Evolutionary conservation across 2,329 filamentous ascomycete species (phyloP).

Genomic region (Pseudogymnoascus verrucosus): DNA sequence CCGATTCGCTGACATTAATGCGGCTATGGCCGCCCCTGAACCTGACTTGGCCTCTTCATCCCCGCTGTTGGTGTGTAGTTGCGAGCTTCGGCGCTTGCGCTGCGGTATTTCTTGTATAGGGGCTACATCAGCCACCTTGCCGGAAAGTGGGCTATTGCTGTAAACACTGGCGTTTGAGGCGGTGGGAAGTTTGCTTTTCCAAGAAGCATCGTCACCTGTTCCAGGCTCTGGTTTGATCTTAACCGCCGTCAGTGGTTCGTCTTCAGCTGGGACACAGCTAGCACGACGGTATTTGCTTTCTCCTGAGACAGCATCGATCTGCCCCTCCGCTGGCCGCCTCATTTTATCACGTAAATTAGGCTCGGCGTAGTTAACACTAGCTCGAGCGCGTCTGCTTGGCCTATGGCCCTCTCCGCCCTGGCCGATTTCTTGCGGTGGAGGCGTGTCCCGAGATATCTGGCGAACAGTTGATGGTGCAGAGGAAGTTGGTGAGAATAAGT

Average conservation of each 20-base stretch:
- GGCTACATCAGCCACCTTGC: constrained; percentile 20
- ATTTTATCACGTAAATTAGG: constrained; percentile 77
- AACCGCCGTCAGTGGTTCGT: constrained; percentile 12
- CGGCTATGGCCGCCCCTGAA: constrained; percentile 22
- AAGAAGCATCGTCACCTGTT: constrained; percentile 20
- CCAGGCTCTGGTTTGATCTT: constrained; percentile 25
- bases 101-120: constrained; percentile 24
- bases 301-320: constrained; percentile 66
- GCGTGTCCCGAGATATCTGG: constrained; percentile 41
- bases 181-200: constrained; percentile 23
- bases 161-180: constrained; percentile 21
- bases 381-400: constrained; percentile 57
- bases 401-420: constrained; percentile 50
- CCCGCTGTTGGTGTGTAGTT: constrained; percentile 18
- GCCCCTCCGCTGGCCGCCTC: constrained; percentile 68
- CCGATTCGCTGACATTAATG: constrained; percentile 24
- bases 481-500: constrained; percentile 40
- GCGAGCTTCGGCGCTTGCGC: constrained; percentile 25
- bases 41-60: constrained; percentile 9
- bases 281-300: constrained; percentile 40
- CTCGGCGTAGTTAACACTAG: constrained; percentile 71
- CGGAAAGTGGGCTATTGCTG: constrained; percentile 24
- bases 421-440: constrained; percentile 51
- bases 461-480: constrained; percentile 35
- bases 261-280: constrained; percentile 24